Percentiles rank a stretch among this genome's conserved stretches.
Conservation (phyloP, 163 green algal genomes). For the Scenedesmus sp. region DNA sequence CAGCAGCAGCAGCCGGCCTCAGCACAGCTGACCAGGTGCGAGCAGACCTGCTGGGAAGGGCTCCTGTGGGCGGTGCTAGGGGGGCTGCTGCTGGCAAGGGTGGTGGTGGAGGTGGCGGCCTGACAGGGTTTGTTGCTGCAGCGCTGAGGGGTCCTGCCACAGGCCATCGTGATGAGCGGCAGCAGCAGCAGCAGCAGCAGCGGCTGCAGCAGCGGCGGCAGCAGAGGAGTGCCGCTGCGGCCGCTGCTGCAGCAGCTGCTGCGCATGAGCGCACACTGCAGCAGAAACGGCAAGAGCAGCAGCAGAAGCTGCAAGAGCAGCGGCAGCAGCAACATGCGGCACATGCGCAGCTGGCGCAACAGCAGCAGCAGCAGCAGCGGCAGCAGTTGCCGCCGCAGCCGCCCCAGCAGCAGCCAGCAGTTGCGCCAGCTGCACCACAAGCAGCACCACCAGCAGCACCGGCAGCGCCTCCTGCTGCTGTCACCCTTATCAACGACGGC, state of each 20-base stretch:
- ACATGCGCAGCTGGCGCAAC: neutral
- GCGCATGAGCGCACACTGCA: neutral
- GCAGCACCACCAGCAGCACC: neutral
- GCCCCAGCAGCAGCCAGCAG: neutral
- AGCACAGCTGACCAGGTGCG: constrained; percentile 39
- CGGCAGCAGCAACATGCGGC: neutral
- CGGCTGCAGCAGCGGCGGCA: neutral
- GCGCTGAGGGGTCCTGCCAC: neutral
- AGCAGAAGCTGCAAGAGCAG: constrained; percentile 10
- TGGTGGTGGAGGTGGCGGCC: neutral
- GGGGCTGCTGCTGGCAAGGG: neutral
- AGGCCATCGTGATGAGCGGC: neutral
- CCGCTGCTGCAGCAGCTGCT: constrained; percentile 4
- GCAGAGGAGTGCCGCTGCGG: constrained; percentile 19
- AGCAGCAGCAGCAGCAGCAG: constrained; percentile 4
- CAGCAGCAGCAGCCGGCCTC: constrained; percentile 2
- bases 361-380: constrained; percentile 33
- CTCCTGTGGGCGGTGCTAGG: neutral
- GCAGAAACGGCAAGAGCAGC: neutral
- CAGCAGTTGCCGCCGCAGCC: neutral
- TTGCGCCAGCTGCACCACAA: constrained; percentile 1
- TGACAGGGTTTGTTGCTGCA: neutral
- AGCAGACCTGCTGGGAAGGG: neutral
- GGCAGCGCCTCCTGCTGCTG: neutral
- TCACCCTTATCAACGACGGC: constrained; percentile 21